These are phyloP conservation scores for Hypoxylon trugodes DNA, from an alignment of 495 filamentous ascomycete species.

Conservation along the genomic window DNA sequence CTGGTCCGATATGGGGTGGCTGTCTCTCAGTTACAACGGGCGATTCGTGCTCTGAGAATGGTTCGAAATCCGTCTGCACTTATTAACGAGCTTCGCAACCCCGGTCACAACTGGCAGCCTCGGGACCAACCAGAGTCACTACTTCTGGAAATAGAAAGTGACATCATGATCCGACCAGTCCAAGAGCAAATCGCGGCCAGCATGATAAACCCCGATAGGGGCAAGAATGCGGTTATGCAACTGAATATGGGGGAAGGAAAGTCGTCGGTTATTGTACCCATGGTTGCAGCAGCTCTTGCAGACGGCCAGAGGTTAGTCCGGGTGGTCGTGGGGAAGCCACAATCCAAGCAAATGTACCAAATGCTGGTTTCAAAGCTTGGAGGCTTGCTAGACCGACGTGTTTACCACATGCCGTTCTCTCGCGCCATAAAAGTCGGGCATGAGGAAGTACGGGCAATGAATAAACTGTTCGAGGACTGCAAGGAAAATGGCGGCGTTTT, in stretches of 20 bases:
- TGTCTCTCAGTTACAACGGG: conserved; percentile 48
- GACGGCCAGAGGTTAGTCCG: conserved; percentile 61
- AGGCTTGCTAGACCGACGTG: conserved; percentile 62
- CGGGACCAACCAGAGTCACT: conserved; percentile 63
- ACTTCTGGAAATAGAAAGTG: conserved; percentile 70
- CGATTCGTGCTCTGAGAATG: conserved; percentile 45
- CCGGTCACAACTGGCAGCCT: conserved; percentile 64
- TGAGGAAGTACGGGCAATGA: conserved; percentile 42
- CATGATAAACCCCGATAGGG: conserved; percentile 62
- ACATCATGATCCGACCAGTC: conserved; percentile 67
- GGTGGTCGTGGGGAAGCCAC: conserved; percentile 69
- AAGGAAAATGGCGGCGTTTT: conserved; percentile 59
- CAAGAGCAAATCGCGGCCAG: conserved; percentile 64
- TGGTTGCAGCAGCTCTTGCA: conserved; percentile 65
- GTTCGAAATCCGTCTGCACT: conserved; percentile 49
- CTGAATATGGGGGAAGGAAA: conserved; percentile 83
- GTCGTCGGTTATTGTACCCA: conserved; percentile 73
- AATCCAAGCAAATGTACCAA: conserved; percentile 69
- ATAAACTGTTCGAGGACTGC: conserved; percentile 57
- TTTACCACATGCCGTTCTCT: conserved; percentile 72
- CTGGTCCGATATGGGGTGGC: conserved; percentile 50
- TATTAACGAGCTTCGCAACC: conserved; percentile 59
- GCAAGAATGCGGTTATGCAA: conserved; percentile 66
- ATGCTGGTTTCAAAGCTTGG: conserved; percentile 67
- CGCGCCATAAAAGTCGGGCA: conserved; percentile 52